Conservation (phyloP, 208 protist genomes). For the Herpetomonas samuelpessoai region DNA sequence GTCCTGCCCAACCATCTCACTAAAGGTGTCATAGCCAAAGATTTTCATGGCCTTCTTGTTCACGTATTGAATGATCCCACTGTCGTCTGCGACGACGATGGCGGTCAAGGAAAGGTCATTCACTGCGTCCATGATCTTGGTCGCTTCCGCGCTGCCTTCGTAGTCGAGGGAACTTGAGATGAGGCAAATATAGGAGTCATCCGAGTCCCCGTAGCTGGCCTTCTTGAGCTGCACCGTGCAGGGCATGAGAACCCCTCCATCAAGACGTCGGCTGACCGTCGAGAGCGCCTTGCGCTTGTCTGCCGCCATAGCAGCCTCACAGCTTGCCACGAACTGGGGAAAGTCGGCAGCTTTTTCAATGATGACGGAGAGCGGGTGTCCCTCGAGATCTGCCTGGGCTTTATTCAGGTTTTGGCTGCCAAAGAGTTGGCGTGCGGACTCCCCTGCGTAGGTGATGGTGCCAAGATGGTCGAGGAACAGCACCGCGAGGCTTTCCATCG, state of each 20-base stretch:
- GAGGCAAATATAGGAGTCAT: conserved; percentile 7
- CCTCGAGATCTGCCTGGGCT: neutral
- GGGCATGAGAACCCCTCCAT: neutral
- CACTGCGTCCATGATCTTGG: neutral
- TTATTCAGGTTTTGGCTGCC: too few relatives aligned
- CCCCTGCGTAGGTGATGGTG: conserved; percentile 5
- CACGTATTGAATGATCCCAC: conserved; percentile 12
- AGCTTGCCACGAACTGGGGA: neutral
- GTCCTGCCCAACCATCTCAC: conserved; percentile 21
- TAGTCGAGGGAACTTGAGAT: neutral
- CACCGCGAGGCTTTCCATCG: conserved; percentile 11
- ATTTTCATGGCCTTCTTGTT: conserved; percentile 4
- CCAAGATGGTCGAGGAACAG: conserved; percentile 13
- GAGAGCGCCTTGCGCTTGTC: neutral
- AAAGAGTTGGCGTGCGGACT: conserved; percentile 8
- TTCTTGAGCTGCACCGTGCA: conserved; percentile 9
- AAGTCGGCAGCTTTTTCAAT: neutral
- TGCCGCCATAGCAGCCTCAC: neutral
- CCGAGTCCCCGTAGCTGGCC: neutral
- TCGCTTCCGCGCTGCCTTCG: neutral
- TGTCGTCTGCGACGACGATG: conserved; percentile 6
- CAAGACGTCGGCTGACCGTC: neutral
- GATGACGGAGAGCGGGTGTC: neutral
- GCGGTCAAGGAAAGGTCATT: neutral
- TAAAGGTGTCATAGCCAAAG: conserved; percentile 14